Percentiles rank a stretch among this genome's conserved stretches.
These are phyloP conservation scores for Debaryomyces sp. DNA, from an alignment of 1,139 yeast genomes.

Conservation along the genomic window DNA sequence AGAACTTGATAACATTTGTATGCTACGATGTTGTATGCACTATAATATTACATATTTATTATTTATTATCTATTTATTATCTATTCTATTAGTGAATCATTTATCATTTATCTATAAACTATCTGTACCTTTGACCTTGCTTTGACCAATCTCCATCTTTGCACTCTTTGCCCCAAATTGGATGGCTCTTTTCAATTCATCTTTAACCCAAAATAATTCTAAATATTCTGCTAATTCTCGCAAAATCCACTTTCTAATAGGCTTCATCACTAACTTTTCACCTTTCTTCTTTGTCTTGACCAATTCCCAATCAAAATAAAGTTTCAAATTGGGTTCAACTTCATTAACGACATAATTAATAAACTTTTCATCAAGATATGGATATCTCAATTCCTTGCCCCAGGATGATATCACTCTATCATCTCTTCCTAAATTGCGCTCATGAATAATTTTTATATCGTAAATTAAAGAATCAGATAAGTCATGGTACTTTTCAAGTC, in stretches of 20 bases:
- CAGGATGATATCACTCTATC: conserved; percentile 83
- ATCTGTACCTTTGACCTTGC: conserved; percentile 68
- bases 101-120: conserved; percentile 16
- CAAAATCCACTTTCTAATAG: conserved; percentile 61
- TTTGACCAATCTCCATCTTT: conserved; percentile 78
- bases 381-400: conserved; percentile 92
- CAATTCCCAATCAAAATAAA: conserved; percentile 32
- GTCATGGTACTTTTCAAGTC: conserved; percentile 21
- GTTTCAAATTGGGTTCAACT: conserved; percentile 57
- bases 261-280: conserved; percentile 26
- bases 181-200: conserved; percentile 90
- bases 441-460: conserved; percentile 75
- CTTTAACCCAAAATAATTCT: conserved; percentile 58
- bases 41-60: conserved; percentile 5
- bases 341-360: conserved; percentile 51
- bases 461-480: conserved; percentile 54
- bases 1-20: neutral
- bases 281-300: conserved; percentile 30
- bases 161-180: conserved; percentile 97
- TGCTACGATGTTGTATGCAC: neutral
- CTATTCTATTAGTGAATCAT: neutral
- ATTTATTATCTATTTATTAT: neutral
- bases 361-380: conserved; percentile 72
- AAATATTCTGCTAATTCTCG: conserved; percentile 60
- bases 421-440: conserved; percentile 84